Evolutionary conservation across 805 yeast genomes (phyloP).

Genomic region (Blastobotrys muscicola): DNA sequence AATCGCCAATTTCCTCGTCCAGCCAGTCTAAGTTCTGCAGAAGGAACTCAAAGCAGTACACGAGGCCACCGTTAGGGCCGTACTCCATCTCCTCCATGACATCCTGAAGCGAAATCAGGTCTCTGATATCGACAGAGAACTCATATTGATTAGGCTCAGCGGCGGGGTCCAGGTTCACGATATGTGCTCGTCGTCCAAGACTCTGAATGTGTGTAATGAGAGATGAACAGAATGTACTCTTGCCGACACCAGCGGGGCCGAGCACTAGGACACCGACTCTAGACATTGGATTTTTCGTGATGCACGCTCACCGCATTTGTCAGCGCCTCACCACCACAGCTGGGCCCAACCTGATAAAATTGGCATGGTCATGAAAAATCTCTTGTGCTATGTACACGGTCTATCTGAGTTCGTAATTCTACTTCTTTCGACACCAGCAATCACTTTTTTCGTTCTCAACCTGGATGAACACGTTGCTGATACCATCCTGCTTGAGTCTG

Average conservation of each 20-base stretch:
- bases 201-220: slow-evolving; percentile 81
- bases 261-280: slow-evolving; percentile 87
- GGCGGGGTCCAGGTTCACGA: slow-evolving; percentile 94
- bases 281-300: slow-evolving; percentile 47
- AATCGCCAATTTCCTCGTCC: slow-evolving; percentile 95
- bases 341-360: too few relatives aligned
- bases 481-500: slow-evolving; percentile 39
- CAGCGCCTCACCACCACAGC: neutral
- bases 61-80: slow-evolving; percentile 92
- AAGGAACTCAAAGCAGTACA: slow-evolving; percentile 86
- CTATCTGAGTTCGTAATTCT: neutral
- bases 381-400: neutral
- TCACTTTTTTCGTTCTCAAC: slow-evolving; percentile 53
- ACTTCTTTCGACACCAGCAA: slow-evolving; percentile 54
- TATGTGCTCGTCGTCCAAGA: slow-evolving; percentile 85
- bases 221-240: slow-evolving; percentile 84
- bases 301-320: neutral
- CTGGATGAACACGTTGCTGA: slow-evolving; percentile 53
- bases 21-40: slow-evolving; percentile 91
- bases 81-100: slow-evolving; percentile 89
- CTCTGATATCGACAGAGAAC: slow-evolving; percentile 86
- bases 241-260: slow-evolving; percentile 99
- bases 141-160: slow-evolving; percentile 90
- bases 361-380: neutral
- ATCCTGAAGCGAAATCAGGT: slow-evolving; percentile 80